Conservation (phyloP, 2,329 filamentous ascomycete species). For the Arthrobotrys sphaeroides region DNA sequence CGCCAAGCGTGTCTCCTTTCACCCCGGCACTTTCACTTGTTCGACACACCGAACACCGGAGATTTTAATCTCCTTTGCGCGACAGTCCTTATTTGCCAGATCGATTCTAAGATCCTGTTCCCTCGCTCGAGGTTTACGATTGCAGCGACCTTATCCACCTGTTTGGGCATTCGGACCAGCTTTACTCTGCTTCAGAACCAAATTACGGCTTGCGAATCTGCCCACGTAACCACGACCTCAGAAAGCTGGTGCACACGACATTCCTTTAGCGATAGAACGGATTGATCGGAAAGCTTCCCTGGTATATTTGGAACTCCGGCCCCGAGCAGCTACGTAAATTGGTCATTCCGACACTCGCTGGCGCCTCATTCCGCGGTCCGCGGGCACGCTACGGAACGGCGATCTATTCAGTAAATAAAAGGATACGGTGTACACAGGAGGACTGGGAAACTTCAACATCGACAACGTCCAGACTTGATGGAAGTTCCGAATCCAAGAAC, state of each 20-base stretch:
- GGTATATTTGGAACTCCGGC: neutral
- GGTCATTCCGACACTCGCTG: neutral
- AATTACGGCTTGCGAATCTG: conserved; percentile 22
- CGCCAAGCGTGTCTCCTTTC: conserved; percentile 41
- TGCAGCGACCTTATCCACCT: neutral
- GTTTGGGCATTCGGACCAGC: neutral
- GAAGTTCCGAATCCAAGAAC: conserved; percentile 35
- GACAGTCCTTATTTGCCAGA: neutral
- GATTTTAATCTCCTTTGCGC: conserved; percentile 34
- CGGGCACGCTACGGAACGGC: neutral
- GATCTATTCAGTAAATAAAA: neutral
- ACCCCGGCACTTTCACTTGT: conserved; percentile 13
- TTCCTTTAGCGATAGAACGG: neutral
- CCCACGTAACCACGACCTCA: conserved; percentile 38
- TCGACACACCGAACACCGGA: conserved; percentile 28
- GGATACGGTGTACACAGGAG: neutral
- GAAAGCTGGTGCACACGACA: conserved; percentile 38
- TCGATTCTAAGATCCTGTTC: neutral
- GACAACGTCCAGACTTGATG: conserved; percentile 37
- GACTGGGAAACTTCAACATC: neutral
- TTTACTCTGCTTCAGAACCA: neutral
- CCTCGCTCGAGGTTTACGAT: neutral
- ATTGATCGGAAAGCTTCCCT: neutral
- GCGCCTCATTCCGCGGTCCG: neutral
- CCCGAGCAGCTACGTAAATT: neutral